Percentiles rank a stretch among this genome's conserved stretches.
Conservation (phyloP, 192 early-diverging fungal species). For the Radiomyces spectabilis region DNA sequence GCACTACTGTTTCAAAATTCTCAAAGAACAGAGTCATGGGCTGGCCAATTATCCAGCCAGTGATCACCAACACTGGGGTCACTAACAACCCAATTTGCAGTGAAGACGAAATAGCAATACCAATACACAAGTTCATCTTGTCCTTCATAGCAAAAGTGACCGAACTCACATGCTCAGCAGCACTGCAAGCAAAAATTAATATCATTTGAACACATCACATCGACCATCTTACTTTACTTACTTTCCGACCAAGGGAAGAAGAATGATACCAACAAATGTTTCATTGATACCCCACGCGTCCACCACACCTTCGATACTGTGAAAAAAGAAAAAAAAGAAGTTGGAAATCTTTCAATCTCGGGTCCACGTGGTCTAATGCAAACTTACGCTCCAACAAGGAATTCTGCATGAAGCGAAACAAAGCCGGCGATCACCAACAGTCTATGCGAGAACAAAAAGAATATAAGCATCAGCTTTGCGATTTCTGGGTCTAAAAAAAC, state of each 20-base stretch:
- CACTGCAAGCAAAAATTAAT: constrained; percentile 13
- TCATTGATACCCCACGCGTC: constrained; percentile 57
- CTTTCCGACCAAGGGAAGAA: constrained; percentile 88
- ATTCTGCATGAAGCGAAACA: constrained; percentile 75
- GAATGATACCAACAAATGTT: constrained; percentile 88
- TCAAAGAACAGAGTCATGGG: constrained; percentile 82
- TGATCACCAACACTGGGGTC: constrained; percentile 57
- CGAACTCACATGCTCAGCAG: constrained; percentile 74
- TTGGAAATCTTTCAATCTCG: constrained; percentile 6
- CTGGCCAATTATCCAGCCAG: constrained; percentile 78
- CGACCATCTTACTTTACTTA: constrained; percentile 31
- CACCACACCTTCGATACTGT: constrained; percentile 60
- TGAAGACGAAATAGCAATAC: constrained; percentile 34
- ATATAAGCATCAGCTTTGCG: too few species aligned
- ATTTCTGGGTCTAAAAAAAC: too few species aligned
- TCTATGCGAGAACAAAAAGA: too few species aligned
- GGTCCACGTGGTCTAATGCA: too few species aligned
- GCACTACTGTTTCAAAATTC: constrained; percentile 70
- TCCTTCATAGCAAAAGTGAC: constrained; percentile 79
- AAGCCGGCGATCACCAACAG: constrained; percentile 56
- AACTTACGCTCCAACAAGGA: constrained; percentile 61
- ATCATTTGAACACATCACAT: background rate
- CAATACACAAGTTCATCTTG: constrained; percentile 79
- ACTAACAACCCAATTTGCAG: constrained; percentile 84
- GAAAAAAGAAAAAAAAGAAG: background rate